Evolutionary conservation across 1,284 basidiomycete genomes (phyloP).

Genomic region (Stereum hirsutum): DNA sequence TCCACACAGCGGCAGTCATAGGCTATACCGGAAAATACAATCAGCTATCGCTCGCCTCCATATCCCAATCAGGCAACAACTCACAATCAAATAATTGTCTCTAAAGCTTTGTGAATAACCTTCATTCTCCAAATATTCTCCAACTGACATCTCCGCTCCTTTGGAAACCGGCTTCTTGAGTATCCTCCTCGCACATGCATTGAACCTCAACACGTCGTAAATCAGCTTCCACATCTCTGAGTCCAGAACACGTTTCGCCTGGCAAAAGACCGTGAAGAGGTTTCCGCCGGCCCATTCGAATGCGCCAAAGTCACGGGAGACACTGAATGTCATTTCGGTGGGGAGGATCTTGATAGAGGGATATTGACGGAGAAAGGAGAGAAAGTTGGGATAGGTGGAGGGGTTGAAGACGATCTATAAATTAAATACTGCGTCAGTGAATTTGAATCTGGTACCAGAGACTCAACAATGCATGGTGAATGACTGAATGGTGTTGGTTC

Average conservation of each 20-base stretch:
- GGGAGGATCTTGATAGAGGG: constrained; percentile 40
- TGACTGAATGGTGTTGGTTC: no score
- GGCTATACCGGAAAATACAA: no score
- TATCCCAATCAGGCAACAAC: constrained; percentile 16
- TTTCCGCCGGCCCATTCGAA: constrained; percentile 75
- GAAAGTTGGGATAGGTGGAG: constrained; percentile 75
- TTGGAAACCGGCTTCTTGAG: constrained; percentile 18
- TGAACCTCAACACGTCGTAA: constrained; percentile 76
- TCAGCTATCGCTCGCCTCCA: constrained; percentile 3
- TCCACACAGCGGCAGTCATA: constrained; percentile 80
- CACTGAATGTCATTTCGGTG: constrained; percentile 75
- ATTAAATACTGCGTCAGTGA: not conserved
- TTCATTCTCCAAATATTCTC: constrained; percentile 58
- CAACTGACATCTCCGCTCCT: constrained; percentile 45
- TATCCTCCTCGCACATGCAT: constrained; percentile 48
- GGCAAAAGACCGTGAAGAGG: constrained; percentile 57
- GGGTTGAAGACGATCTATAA: constrained; percentile 73
- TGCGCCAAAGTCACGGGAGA: constrained; percentile 56
- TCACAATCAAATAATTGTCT: constrained; percentile 74
- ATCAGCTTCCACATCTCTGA: constrained; percentile 67
- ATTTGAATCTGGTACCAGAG: not conserved
- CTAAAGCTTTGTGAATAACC: constrained; percentile 64
- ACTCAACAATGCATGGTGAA: not conserved
- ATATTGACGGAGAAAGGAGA: constrained; percentile 56
- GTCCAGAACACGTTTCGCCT: constrained; percentile 52